Conservation (phyloP, 192 early-diverging fungal genomes). For the Coemansia sp. region DNA sequence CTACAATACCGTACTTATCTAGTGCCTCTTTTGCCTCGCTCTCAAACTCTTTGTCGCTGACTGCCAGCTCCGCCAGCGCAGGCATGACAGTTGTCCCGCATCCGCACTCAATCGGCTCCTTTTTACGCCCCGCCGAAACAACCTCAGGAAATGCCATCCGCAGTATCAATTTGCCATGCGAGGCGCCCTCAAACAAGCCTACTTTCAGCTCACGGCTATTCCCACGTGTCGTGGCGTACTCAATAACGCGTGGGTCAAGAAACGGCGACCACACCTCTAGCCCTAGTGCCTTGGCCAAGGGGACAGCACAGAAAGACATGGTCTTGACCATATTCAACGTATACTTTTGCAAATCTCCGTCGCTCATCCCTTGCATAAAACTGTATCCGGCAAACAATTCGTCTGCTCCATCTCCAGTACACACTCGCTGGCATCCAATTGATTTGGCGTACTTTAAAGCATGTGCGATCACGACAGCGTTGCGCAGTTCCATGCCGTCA, state of each 20-base stretch:
- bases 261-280: constrained; percentile 60
- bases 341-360: constrained; percentile 52
- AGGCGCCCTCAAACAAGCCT: constrained; percentile 39
- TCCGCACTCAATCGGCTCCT: constrained; percentile 71
- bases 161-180: constrained; percentile 65
- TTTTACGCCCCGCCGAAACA: constrained; percentile 62
- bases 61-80: constrained; percentile 42
- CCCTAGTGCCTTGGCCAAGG: constrained; percentile 52
- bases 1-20: constrained; percentile 55
- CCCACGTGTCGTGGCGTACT: constrained; percentile 51
- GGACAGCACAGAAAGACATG: constrained; percentile 59
- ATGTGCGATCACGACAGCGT: constrained; percentile 61
- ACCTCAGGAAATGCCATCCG: constrained; percentile 67
- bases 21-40: constrained; percentile 35
- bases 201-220: constrained; percentile 44
- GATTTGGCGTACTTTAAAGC: constrained; percentile 53
- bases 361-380: constrained; percentile 62
- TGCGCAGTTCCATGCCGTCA: constrained; percentile 75
- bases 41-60: constrained; percentile 24
- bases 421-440: constrained; percentile 54
- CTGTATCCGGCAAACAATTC: constrained; percentile 74
- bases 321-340: constrained; percentile 57
- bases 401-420: constrained; percentile 71
- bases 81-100: constrained; percentile 62
- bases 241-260: constrained; percentile 58